Evolutionary conservation across 2,329 filamentous ascomycete species (phyloP).

Genomic region (Aspergillus sclerotialis): DNA sequence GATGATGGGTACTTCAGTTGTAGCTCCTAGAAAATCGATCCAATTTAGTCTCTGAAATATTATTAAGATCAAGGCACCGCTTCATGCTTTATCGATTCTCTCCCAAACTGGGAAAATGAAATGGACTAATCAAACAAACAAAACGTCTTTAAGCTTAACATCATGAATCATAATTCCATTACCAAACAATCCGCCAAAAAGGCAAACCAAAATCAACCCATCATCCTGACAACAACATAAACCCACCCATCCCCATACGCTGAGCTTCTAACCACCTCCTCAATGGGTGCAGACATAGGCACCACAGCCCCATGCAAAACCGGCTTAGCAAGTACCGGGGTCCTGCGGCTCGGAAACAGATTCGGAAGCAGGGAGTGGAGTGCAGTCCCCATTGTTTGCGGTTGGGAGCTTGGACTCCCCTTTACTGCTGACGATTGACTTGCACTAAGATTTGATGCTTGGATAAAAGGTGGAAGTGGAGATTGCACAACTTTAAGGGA

Average conservation of each 20-base stretch:
- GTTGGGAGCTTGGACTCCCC: conserved; percentile 35
- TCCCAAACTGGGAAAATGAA: too few relatives aligned
- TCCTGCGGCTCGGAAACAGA: conserved; percentile 80
- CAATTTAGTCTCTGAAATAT: too few relatives aligned
- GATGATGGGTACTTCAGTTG: too few relatives aligned
- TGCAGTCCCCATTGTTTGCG: conserved; percentile 68
- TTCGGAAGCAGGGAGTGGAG: conserved; percentile 68
- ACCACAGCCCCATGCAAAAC: conserved; percentile 79
- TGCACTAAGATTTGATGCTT: conserved; percentile 17
- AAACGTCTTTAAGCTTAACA: too few relatives aligned
- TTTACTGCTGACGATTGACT: conserved; percentile 14
- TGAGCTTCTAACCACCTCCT: conserved; percentile 74
- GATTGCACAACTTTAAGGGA: conserved; percentile 67
- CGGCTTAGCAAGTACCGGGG: conserved; percentile 74
- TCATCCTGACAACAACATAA: conserved; percentile 70
- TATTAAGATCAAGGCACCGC: too few relatives aligned
- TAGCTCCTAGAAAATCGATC: too few relatives aligned
- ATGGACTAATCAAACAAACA: too few relatives aligned
- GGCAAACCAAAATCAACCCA: conserved; percentile 45
- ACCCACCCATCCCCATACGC: conserved; percentile 92
- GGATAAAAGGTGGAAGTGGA: conserved; percentile 52
- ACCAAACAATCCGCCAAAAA: too few relatives aligned
- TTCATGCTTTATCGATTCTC: too few relatives aligned
- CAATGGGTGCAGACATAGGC: conserved; percentile 71
- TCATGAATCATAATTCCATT: too few relatives aligned